Base-by-base conservation (phyloP, 805 yeast genomes). In the Ogataea parapolymorpha region DNA sequence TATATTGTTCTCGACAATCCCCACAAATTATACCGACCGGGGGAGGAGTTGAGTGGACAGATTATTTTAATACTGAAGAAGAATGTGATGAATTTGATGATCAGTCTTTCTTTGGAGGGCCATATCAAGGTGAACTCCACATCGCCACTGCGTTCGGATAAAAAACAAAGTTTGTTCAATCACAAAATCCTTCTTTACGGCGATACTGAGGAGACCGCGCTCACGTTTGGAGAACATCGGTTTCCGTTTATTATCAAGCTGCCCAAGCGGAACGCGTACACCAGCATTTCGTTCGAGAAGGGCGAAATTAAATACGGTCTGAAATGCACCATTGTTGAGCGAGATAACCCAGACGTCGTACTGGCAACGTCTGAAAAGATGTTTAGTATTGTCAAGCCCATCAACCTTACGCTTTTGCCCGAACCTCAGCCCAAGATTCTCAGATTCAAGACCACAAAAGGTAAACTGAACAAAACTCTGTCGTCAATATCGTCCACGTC, bases 241-340 rank as follows among this genome's bases (percentile, higher is more conserved):
- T 89, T 90, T 58, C 95, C 95, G 15, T 90, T 89, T 56, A 77
- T 83, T 35, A 85, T 89, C 31, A 82, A 78, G 51, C 70, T 89
- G n/a, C 96, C 96, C 1, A 74, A 72, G 50, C 79, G 77, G 48
- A 75, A 84, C 49, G 73, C 86, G 3, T 82, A 71, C 60, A 84
- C 93, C 16, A 79, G 88, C 37, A 74, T 89, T 18, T 81, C 80
- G 49, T 89, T 89, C 53, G 96, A 90, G 51, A 79, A 80, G 53
- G 96, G 97, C n/a, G 75, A 86, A 14, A 85, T 89, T 12, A 61
- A 74, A 3, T 89, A 89, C 59, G 62, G 65, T 24, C 65, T 89
- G 32, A 73, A 77, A 35, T 46, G 58, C 18, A 49, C 54, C 10
- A 37, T 55, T 17, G 35, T 50, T 34, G 55, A 50, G 22, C 41